These are phyloP conservation scores for Sisymbrium altissimum DNA, from an alignment of 345 rosid genomes.

Conservation along the genomic window DNA sequence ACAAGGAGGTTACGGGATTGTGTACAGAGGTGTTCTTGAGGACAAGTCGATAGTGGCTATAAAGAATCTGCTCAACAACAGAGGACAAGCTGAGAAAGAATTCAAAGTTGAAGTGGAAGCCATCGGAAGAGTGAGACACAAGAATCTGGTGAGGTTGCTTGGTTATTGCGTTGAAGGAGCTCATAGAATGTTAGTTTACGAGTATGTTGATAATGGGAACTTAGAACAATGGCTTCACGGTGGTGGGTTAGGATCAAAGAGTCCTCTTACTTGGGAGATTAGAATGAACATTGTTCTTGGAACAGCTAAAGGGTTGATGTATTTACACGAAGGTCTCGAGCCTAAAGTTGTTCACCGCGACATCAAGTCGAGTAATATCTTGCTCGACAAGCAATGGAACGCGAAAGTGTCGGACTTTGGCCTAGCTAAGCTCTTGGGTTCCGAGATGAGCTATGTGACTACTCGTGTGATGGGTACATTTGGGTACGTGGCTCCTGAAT, in stretches of 20 bases:
- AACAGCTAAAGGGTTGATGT: conserved; percentile 82
- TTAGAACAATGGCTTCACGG: conserved; percentile 94
- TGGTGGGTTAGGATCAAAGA: conserved; percentile 58
- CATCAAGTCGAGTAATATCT: conserved; percentile 86
- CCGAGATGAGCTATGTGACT: conserved; percentile 79
- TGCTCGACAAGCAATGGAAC: conserved; percentile 84
- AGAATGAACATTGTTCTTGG: conserved; percentile 75
- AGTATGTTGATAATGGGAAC: conserved; percentile 82
- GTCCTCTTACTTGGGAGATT: conserved; percentile 85
- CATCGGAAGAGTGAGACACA: conserved; percentile 89
- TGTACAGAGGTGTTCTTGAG: conserved; percentile 70
- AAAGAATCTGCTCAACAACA: conserved; percentile 87
- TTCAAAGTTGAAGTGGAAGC: conserved; percentile 98
- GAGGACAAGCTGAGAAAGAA: conserved; percentile 98
- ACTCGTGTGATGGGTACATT: conserved; percentile 97
- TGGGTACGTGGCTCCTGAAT: conserved; percentile 97
- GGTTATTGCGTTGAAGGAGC: conserved; percentile 99
- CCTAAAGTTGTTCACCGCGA: conserved; percentile 90
- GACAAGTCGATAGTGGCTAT: conserved; percentile 70
- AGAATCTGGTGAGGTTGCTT: conserved; percentile 89
- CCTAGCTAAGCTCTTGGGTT: conserved; percentile 79
- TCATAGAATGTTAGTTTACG: conserved; percentile 93
- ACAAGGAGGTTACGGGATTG: conserved; percentile 98
- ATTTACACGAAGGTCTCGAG: conserved; percentile 86
- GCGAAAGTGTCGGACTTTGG: conserved; percentile 86